A percentile compares a stretch with the other conserved stretches of the same genome.
Conservation (phyloP, 495 filamentous ascomycete species). For the Tuber borchii region DNA sequence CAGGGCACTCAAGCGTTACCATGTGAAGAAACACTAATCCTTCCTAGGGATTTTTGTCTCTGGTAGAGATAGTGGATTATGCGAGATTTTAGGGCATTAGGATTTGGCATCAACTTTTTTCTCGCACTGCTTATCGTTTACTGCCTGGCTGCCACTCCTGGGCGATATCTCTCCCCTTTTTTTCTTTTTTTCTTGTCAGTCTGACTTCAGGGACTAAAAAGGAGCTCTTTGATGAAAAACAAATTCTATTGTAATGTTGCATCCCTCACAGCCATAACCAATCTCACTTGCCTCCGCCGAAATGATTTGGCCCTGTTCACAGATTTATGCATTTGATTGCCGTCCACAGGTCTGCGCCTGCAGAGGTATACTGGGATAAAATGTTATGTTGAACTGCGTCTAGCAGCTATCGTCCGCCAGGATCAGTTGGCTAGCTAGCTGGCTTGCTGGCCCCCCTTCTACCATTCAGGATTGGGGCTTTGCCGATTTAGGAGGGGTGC, state of each 20-base stretch:
- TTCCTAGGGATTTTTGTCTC: too few relatives aligned
- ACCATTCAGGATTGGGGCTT: background rate
- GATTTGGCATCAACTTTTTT: background rate
- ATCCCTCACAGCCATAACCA: constrained; percentile 1
- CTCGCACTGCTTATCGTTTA: background rate
- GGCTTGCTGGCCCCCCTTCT: background rate
- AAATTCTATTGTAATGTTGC: constrained; percentile 19
- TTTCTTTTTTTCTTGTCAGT: background rate
- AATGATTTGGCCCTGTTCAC: background rate
- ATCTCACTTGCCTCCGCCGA: background rate
- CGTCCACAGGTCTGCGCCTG: background rate
- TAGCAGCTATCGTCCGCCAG: background rate
- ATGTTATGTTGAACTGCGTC: background rate
- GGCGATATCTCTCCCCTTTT: background rate
- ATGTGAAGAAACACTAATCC: too few relatives aligned
- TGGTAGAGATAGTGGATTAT: too few relatives aligned
- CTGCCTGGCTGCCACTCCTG: background rate
- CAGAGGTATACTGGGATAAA: too few relatives aligned
- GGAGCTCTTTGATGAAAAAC: constrained; percentile 5
- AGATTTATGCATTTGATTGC: background rate
- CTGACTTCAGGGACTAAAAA: background rate
- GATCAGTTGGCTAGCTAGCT: background rate
- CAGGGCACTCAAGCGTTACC: too few relatives aligned
- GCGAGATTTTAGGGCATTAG: background rate
- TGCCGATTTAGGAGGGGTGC: background rate